Evolutionary conservation across 192 early-diverging fungal genomes (phyloP), one percentile per base, ranked within the genome.

Genomic region (Entomortierella chlamydospora): DNA sequence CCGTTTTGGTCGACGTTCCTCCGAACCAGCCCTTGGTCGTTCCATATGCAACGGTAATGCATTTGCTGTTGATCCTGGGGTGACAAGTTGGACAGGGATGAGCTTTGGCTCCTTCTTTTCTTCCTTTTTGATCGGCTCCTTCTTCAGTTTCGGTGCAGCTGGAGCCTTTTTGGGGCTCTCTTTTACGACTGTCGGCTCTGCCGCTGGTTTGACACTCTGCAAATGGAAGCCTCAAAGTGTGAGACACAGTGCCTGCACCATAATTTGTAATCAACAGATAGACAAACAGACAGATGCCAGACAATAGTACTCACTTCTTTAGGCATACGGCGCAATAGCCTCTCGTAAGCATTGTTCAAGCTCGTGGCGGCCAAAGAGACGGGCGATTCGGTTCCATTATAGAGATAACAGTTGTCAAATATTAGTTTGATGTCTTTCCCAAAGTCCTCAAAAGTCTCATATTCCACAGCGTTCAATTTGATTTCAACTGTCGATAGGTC

Each of bases 341-440:
- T 89, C 26, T 92, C 86, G 73, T 93, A 93, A 55, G 89, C 84
- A 15, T 73, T 83, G 61, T 93, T 90, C n/a, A 95, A 68, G 64
- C 92, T 92, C 61, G 82, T 79, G 6, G 89, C 90, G 68, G 89
- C 86, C 63, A 84, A 81, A 9, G 91, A 90, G 3, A 93, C 86
- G 31, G 87, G 86, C 8, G 90, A 85, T 52, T 93, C 89, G 34
- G 80, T 84, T 10, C 94, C 94, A 60, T 95, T 95, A 73, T 93
- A 95, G 30, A 90, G 82, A 82, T 91, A 93, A 81, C 93, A 94
- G 70, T 95, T 95, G 68, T 84, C 86, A 59, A 94, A 91, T 56
- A 94, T 90, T 7, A 95, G 82, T 30, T 88, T 85, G 59, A 95
- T 85, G 55, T 94, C 94, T 31, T 81, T 77, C n/a, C 82, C 68